Percentiles rank a stretch among this genome's conserved stretches.
Evolutionary conservation across 805 yeast species (phyloP).

Genomic region (Wickerhamiella sergipiensis): DNA sequence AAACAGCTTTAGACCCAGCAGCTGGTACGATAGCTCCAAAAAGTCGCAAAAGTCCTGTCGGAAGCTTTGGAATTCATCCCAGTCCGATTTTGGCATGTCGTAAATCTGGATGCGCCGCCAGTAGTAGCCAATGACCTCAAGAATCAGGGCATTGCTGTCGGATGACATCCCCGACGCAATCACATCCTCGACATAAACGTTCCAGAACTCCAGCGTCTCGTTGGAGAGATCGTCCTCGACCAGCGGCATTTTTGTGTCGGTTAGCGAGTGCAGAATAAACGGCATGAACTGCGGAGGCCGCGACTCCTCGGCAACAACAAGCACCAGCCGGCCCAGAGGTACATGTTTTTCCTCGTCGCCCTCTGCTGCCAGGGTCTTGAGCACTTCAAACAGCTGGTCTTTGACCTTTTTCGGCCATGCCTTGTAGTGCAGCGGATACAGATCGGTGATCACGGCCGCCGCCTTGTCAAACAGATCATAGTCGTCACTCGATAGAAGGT

Average conservation of each 20-base stretch:
- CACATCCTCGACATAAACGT: conserved; percentile 21
- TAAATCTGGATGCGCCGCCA: conserved; percentile 49
- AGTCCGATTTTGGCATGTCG: conserved; percentile 12
- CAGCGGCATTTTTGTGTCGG: conserved; percentile 10
- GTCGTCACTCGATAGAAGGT: conserved; percentile 6
- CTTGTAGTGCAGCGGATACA: conserved; percentile 5
- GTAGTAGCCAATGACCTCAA: conserved; percentile 44
- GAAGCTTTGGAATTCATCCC: conserved; percentile 52
- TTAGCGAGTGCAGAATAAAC: conserved; percentile 9
- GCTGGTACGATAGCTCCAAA: conserved; percentile 54
- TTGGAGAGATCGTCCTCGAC: conserved; percentile 21
- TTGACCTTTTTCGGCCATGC: conserved; percentile 10
- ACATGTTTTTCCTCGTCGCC: conserved; percentile 8
- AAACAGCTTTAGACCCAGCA: conserved; percentile 43
- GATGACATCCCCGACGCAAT: conserved; percentile 19
- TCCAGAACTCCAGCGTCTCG: conserved; percentile 26
- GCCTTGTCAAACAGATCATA: conserved; percentile 8
- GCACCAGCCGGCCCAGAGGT: conserved; percentile 12
- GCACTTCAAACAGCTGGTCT: not conserved
- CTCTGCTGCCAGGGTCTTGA: not conserved
- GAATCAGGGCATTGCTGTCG: conserved; percentile 23
- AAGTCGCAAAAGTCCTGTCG: conserved; percentile 68
- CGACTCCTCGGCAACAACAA: conserved; percentile 8
- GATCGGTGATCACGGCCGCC: conserved; percentile 10
- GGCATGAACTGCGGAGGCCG: conserved; percentile 7